These are phyloP conservation scores for Podaxis sp. DNA, from an alignment of 768 basidiomycete genomes.

Conservation along the genomic window DNA sequence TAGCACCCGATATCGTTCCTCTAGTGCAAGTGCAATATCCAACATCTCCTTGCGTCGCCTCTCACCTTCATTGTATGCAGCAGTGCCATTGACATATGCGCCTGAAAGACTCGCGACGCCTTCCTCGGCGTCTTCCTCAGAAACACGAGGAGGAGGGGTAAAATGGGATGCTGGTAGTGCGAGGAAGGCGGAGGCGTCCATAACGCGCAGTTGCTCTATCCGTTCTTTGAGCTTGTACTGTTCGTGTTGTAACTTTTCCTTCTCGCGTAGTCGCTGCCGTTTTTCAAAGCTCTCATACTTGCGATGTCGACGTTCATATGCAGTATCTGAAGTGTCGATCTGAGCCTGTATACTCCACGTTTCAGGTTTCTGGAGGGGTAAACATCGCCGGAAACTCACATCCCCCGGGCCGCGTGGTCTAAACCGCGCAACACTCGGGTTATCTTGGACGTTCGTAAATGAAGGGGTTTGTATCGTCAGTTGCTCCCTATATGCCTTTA, in stretches of 20 bases:
- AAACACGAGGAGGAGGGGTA: constrained; percentile 26
- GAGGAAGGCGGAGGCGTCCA: constrained; percentile 72
- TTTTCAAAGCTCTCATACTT: constrained; percentile 88
- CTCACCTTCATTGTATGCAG: constrained; percentile 59
- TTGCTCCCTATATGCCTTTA: constrained; percentile 66
- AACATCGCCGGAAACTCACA: constrained; percentile 40
- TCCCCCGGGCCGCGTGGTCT: constrained; percentile 67
- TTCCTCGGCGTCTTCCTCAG: constrained; percentile 22
- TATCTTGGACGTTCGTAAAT: constrained; percentile 42
- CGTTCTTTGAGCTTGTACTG: constrained; percentile 89
- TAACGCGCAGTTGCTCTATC: constrained; percentile 73
- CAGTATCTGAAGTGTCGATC: constrained; percentile 51
- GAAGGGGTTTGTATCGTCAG: constrained; percentile 76
- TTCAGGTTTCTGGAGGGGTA: constrained; percentile 7
- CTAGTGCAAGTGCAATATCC: constrained; percentile 57
- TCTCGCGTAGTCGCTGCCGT: constrained; percentile 79
- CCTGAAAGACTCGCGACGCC: constrained; percentile 23
- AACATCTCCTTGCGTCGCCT: constrained; percentile 72
- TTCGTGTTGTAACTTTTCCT: constrained; percentile 88
- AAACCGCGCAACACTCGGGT: constrained; percentile 59
- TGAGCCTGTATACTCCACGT: constrained; percentile 9
- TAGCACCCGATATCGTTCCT: constrained; percentile 70
- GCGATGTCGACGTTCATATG: constrained; percentile 78
- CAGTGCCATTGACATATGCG: constrained; percentile 31
- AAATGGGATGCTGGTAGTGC: constrained; percentile 56